Evolutionary conservation across 192 early-diverging fungal species (phyloP).

Genomic region (Mortierella hygrophila): DNA sequence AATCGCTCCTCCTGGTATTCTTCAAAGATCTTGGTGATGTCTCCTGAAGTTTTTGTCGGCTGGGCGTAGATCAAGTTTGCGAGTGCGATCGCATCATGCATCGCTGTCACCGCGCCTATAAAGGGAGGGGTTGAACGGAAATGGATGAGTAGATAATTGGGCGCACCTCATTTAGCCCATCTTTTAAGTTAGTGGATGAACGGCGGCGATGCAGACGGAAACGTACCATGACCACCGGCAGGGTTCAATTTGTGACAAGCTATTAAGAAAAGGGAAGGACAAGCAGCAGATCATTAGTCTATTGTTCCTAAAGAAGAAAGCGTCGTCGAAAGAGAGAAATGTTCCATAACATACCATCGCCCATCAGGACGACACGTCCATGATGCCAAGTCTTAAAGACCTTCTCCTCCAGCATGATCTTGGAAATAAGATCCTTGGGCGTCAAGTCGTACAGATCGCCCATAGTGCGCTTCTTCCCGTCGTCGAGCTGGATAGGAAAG

Average conservation of each 20-base stretch:
- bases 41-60: neutral
- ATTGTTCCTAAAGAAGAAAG: neutral
- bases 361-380: slow-evolving; percentile 3
- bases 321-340: neutral
- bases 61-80: slow-evolving; percentile 8
- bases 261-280: neutral
- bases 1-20: slow-evolving; percentile 9
- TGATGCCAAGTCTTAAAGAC: slow-evolving; percentile 21
- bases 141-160: neutral
- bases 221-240: neutral
- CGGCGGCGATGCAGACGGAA: neutral
- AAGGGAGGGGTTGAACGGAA: neutral
- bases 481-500: neutral
- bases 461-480: neutral
- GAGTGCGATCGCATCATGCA: slow-evolving; percentile 17
- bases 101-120: slow-evolving; percentile 3
- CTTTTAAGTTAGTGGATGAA: neutral
- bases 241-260: slow-evolving; percentile 21
- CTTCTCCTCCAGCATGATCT: slow-evolving; percentile 13
- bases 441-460: slow-evolving; percentile 11
- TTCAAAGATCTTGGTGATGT: slow-evolving; percentile 11
- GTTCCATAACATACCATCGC: slow-evolving; percentile 4
- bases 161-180: neutral
- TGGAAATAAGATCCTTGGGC: neutral
- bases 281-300: neutral